Evolutionary conservation across 371 early-diverging fungal genomes (phyloP), one percentile per base, ranked within the genome.

Genomic region (Mucor circinelloides): DNA sequence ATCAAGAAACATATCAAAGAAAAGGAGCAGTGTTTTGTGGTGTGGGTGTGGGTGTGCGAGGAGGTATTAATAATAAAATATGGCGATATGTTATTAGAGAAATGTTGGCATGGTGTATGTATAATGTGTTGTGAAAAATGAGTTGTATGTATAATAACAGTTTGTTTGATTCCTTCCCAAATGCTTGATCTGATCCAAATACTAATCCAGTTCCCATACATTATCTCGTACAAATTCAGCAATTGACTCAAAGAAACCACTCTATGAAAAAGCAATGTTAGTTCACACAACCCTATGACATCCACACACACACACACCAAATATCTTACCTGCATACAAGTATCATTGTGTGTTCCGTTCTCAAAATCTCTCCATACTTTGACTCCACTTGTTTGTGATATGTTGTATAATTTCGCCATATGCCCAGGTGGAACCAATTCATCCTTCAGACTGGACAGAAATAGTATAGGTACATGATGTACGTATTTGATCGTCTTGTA

Each of bases 301-400:
- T 23, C 19, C 9, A 21, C 27, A 32, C 3, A 38, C 13, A 9
- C n/a, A 42, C 21, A 60, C 15, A 30, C 10, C 10, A 19, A 48
- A 15, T 19, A 56, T 25, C 58, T 58, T 73, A 78, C 80, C 72
- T 82, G 79, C 76, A 94, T 68, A 60, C 92, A 91, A 8, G 97
- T 96, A 68, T 97, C 97, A 73, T 97, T 97, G 76, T 97, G 98
- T 48, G 89, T 91, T 9, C 97, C 97, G 28, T 88, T 71, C n/a
- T 83, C 77, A 77, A 97, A 95, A 77, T 85, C 88, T 25, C 83
- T 75, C 85, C 86, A 87, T 15, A 73, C 76, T 60, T 86, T 81
- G 12, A 73, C 75, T n/a, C 81, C 86, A 27, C 76, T 75, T 23
- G 87, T 89, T 21, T 78, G 71, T 30, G 86, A 75, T 36, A 85